A percentile compares a stretch with the other conserved stretches of the same genome.
Conservation (phyloP, 2,329 filamentous ascomycete genomes). For the Penicillium sp. region DNA sequence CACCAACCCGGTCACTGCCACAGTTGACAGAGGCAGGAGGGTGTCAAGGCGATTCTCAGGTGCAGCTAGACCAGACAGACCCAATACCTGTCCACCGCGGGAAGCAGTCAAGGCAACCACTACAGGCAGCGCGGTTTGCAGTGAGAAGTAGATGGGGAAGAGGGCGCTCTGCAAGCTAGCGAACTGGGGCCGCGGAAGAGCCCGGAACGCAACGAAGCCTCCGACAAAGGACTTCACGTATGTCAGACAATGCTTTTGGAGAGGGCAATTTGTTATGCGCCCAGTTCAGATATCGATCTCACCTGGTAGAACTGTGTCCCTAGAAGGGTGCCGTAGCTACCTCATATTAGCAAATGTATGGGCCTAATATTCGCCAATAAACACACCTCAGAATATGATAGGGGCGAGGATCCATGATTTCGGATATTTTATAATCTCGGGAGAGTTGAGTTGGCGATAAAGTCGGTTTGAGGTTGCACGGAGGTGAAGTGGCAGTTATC, state of each 20-base stretch:
- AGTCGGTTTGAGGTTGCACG: background rate
- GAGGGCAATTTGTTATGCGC: background rate
- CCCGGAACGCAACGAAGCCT: constrained; percentile 72
- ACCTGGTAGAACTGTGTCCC: constrained; percentile 86
- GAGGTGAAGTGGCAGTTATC: background rate
- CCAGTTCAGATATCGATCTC: constrained; percentile 21
- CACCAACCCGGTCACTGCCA: constrained; percentile 66
- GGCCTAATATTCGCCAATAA: background rate
- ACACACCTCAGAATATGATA: constrained; percentile 35
- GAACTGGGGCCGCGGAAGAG: constrained; percentile 77
- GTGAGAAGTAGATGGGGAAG: constrained; percentile 78
- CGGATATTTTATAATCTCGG: constrained; percentile 13
- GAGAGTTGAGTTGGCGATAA: background rate
- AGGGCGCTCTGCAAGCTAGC: constrained; percentile 73
- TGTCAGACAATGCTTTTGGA: constrained; percentile 2
- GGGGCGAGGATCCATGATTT: constrained; percentile 35
- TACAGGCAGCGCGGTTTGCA: constrained; percentile 74
- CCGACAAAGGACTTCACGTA: constrained; percentile 65
- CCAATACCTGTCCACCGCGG: constrained; percentile 43
- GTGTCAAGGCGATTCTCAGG: constrained; percentile 63
- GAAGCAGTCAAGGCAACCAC: constrained; percentile 78
- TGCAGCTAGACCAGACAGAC: constrained; percentile 41
- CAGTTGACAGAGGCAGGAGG: constrained; percentile 65
- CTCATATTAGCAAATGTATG: background rate
- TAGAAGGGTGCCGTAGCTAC: constrained; percentile 80